Evolutionary conservation across 2,329 filamentous ascomycete genomes (phyloP), one percentile per base, ranked within the genome.

Genomic region (Colletotrichum abscissum): DNA sequence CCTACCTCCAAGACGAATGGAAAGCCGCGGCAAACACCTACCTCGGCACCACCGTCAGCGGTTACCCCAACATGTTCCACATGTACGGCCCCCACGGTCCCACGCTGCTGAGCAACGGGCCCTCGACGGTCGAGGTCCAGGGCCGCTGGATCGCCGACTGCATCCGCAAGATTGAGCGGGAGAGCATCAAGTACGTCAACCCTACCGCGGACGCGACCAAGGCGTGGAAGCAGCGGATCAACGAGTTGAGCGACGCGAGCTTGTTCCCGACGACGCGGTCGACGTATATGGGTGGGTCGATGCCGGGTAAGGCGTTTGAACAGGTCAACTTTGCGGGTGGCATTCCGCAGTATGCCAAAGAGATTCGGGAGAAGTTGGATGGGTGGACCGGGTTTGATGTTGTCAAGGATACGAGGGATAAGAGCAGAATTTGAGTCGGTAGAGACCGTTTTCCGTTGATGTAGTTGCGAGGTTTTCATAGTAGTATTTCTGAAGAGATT

Each of bases 41-140:
- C 67, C 82, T 88, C 2, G 86, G 86, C 6, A 82, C 79, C 5
- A 84, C 83, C 0, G 81, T 86, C 46, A 77, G 78, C 62, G 84
- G 84, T 16, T 88, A 85, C 62, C 86, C 86, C 38, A 88, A 88
- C 76, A 86, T 88, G 84, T 87, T 88, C 79, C 81, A 85, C 75
- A 81, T 87, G 62, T 91, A 90, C 77, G 89, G 89, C 0, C 82
- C 85, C 0, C 89, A 92, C n/a, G 87, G 83, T 0, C 89, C 89
- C 0, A 90, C 88, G 0, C 84, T 88, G 0, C 81, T 91, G 5
- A 79, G 83, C 76, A 92, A 91, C 75, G 90, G 89, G 0, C 90
- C 90, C 0, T 85, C 86, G 0, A 85, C 82, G 1, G 85, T 88
- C 8, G 88, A 91, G 74, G 77, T 89, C 1, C 90, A 92, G 76